Evolutionary conservation across 345 rosid species (phyloP).

Genomic region (Linum usitatissimum): DNA sequence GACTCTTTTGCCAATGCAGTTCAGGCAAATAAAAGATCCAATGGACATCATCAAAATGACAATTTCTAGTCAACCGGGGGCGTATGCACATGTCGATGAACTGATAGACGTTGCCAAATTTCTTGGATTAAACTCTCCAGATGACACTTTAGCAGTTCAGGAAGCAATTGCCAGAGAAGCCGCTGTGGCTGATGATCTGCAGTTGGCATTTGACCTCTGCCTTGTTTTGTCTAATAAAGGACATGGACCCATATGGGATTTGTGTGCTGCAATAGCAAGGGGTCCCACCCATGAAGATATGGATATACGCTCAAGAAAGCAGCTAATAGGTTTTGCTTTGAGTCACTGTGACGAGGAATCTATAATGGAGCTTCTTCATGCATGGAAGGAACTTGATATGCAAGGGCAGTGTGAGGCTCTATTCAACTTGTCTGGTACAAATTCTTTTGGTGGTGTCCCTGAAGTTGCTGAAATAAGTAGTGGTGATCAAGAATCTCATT

Average conservation of each 20-base stretch:
- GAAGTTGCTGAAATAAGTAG: slow-evolving; percentile 29
- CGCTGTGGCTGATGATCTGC: slow-evolving; percentile 93
- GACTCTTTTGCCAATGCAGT: slow-evolving; percentile 76
- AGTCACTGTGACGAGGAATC: slow-evolving; percentile 95
- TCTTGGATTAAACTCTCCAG: slow-evolving; percentile 74
- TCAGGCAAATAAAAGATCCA: slow-evolving; percentile 90
- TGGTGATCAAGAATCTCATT: slow-evolving; percentile 34
- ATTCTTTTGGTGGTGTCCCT: slow-evolving; percentile 38
- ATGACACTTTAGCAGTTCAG: slow-evolving; percentile 69
- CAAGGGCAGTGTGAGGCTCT: slow-evolving; percentile 72
- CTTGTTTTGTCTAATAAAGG: slow-evolving; percentile 76
- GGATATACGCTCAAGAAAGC: slow-evolving; percentile 72
- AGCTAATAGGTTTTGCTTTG: slow-evolving; percentile 76
- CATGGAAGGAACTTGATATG: slow-evolving; percentile 95
- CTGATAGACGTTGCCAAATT: slow-evolving; percentile 90
- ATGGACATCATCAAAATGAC: slow-evolving; percentile 96
- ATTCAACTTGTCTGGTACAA: slow-evolving; percentile 41
- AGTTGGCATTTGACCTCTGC: slow-evolving; percentile 91
- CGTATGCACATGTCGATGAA: slow-evolving; percentile 80
- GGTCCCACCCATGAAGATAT: slow-evolving; percentile 89
- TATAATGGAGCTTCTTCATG: slow-evolving; percentile 78
- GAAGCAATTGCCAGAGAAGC: slow-evolving; percentile 99
- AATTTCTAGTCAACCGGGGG: slow-evolving; percentile 76
- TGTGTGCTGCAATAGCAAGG: slow-evolving; percentile 96
- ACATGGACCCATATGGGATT: slow-evolving; percentile 90